A percentile compares a stretch with the other conserved stretches of the same genome.
Conservation (phyloP, 306 rosid genomes). For the Vachellia pachyceras region DNA sequence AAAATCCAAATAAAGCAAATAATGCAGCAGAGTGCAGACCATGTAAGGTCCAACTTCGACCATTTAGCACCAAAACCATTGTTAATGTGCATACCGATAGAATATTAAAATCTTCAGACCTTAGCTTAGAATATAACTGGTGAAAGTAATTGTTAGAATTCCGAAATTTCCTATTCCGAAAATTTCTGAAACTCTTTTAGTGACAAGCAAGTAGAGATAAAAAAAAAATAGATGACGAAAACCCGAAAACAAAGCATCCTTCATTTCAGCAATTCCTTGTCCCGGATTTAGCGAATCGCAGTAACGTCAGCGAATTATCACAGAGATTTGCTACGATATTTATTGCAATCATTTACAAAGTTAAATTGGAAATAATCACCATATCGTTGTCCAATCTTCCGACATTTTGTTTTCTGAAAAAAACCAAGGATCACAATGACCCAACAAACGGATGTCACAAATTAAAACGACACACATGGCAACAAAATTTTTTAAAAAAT, state of each 20-base stretch:
- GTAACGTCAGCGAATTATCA: slow-evolving; percentile 31
- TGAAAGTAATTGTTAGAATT: slow-evolving; percentile 34
- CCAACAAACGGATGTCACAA: slow-evolving; percentile 25
- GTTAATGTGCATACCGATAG: slow-evolving; percentile 14
- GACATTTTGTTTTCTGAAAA: slow-evolving; percentile 35
- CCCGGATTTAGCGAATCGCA: slow-evolving; percentile 12
- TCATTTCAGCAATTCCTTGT: background rate
- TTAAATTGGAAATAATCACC: background rate
- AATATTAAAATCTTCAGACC: slow-evolving; percentile 34
- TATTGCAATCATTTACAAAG: background rate
- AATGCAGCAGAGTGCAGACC: background rate
- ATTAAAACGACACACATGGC: slow-evolving; percentile 3
- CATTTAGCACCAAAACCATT: slow-evolving; percentile 33
- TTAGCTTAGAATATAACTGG: slow-evolving; percentile 40
- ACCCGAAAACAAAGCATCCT: background rate
- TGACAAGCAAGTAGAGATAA: slow-evolving; percentile 23
- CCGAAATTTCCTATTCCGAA: slow-evolving; percentile 13
- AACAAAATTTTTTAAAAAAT: slow-evolving; percentile 9
- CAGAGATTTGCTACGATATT: background rate
- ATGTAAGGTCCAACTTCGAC: slow-evolving; percentile 22
- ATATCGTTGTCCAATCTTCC: slow-evolving; percentile 10
- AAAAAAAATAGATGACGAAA: background rate
- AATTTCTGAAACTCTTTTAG: slow-evolving; percentile 23
- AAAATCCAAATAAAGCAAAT: slow-evolving; percentile 32
- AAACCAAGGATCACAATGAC: slow-evolving; percentile 28